These are phyloP conservation scores for Tuber magnatum DNA, from an alignment of 495 filamentous ascomycete species.

Conservation along the genomic window DNA sequence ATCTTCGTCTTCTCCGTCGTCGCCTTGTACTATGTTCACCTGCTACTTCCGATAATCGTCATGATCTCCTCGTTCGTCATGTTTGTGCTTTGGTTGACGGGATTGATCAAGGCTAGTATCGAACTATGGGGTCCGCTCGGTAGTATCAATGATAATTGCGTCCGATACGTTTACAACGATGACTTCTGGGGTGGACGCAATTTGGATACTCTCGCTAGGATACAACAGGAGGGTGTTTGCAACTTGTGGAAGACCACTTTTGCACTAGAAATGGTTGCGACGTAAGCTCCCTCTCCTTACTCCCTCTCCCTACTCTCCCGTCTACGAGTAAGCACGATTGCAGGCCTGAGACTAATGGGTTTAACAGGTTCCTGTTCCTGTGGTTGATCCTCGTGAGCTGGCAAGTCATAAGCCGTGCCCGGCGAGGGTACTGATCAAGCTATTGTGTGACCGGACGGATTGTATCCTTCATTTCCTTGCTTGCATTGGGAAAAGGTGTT, in stretches of 20 bases:
- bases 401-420: constrained; percentile 54
- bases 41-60: constrained; percentile 81
- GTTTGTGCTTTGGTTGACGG: constrained; percentile 85
- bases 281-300: constrained; percentile 19
- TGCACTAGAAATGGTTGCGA: constrained; percentile 45
- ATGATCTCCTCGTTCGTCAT: constrained; percentile 88
- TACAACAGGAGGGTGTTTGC: constrained; percentile 84
- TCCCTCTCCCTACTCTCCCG: too few relatives aligned
- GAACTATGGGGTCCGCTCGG: constrained; percentile 76
- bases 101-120: constrained; percentile 79
- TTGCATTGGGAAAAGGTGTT: not conserved
- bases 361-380: constrained; percentile 79
- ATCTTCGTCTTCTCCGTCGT: constrained; percentile 66
- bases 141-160: constrained; percentile 73
- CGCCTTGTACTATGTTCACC: constrained; percentile 64
- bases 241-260: constrained; percentile 58
- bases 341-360: constrained; percentile 57
- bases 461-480: not conserved
- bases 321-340: constrained; percentile 42
- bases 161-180: constrained; percentile 58
- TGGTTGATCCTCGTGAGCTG: constrained; percentile 94
- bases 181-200: constrained; percentile 53
- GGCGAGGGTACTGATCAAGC: constrained; percentile 28
- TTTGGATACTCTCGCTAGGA: constrained; percentile 68
- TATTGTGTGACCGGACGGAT: not conserved